phyloP scores from a whole-genome alignment of 305 asterid species.

The Salvia sclarea region DNA sequence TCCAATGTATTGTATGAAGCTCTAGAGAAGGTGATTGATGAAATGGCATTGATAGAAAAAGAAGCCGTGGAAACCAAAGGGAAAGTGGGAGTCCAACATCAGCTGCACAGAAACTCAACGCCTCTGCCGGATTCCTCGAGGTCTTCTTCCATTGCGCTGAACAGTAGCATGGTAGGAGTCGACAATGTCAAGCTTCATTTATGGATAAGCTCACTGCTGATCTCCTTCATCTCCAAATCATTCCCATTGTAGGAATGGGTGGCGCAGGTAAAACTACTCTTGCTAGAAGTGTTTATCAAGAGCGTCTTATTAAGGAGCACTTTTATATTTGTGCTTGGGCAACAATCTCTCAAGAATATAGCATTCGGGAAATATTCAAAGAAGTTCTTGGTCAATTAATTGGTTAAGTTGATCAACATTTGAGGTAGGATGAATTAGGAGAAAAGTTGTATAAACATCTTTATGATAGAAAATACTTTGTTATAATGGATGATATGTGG shows the following conservation, averaged over 20 bases:
- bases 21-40: background rate
- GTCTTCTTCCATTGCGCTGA: background rate
- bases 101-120: background rate
- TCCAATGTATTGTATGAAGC: background rate
- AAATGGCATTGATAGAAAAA: background rate
- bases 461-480: background rate
- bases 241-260: slow-evolving; percentile 32
- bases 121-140: background rate
- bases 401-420: background rate
- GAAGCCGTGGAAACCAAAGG: background rate
- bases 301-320: no score
- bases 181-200: background rate
- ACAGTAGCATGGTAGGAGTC: slow-evolving; percentile 10
- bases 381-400: background rate
- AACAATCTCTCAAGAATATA: no score
- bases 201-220: slow-evolving; percentile 23
- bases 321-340: no score
- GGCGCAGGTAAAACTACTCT: no score
- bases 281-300: no score
- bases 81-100: background rate
- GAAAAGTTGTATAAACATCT: background rate
- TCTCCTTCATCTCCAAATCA: background rate
- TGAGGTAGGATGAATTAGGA: background rate
- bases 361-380: background rate
- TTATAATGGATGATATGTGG: background rate